Evolutionary conservation across 2,329 filamentous ascomycete species (phyloP), one percentile per base, ranked within the genome.

Genomic region (Aspergillus quadrilineatus): DNA sequence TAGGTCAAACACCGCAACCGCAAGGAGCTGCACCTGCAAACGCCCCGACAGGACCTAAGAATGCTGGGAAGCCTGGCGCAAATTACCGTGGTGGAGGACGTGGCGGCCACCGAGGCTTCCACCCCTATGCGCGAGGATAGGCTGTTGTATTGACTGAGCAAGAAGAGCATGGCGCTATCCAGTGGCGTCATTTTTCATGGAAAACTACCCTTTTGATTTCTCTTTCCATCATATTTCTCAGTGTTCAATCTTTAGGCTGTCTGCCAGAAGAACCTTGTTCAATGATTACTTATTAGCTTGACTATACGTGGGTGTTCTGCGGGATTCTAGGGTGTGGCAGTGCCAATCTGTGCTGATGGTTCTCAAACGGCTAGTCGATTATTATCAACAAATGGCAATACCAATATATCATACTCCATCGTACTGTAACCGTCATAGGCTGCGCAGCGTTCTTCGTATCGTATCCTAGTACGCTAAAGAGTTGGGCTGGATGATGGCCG

Each of bases 1-100:
- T 64, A 66, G 70, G 73, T 50, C 62, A 72, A 50, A 77, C 75
- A n/a, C 71, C 75, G 5, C 75, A 77, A 53, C 75, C 76, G 15
- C 75, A 77, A 51, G 75, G 77, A 55, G 74, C 79, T 6, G 85
- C 87, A 12, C 90, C 90, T 17, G 87, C 89, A 4, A 91, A 91
- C 69, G 90, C 94, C 5, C 94, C 94, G 0, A 99, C 94, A 0
- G 94, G 94, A 0, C 94, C 94, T 4, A 96, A 96, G 82, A 99
- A 97, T 68, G 91, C 92, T 1, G 92, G 92, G 28, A 89, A 88
- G 69, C 91, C 92, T 1, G 92, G 92, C 14, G 91, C 90, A 1
- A 96, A 96, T 76, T 97, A 97, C 73, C 88, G 93, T 41, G 93
- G 94, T 52, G 93, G 93, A 50, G 91, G 93, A 15, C 81, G 90